Conservation (phyloP, 345 rosid genomes). For the Ceriops decandra region DNA sequence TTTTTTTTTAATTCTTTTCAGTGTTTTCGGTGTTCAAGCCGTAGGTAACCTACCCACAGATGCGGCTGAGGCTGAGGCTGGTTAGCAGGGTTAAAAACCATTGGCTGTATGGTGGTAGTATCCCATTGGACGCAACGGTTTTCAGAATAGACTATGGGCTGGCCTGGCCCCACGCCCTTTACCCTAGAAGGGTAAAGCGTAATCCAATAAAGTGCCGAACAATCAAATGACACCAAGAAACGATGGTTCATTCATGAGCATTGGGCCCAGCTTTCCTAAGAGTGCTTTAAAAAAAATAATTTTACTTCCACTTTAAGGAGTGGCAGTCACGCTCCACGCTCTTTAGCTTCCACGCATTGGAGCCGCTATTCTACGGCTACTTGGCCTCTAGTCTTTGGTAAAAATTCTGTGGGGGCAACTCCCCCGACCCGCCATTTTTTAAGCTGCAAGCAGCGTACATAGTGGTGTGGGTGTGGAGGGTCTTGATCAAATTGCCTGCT, state of each 20-base stretch:
- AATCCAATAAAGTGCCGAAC: too few relatives aligned
- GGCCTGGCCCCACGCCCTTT: too few relatives aligned
- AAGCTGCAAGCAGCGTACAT: too few relatives aligned
- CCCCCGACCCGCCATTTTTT: too few relatives aligned
- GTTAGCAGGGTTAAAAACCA: background rate
- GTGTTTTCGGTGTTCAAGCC: background rate
- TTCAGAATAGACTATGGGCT: conserved; percentile 32
- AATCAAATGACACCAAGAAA: background rate
- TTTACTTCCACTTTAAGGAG: too few relatives aligned
- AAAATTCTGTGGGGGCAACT: too few relatives aligned
- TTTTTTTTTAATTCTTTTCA: too few relatives aligned
- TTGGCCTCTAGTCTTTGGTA: too few relatives aligned
- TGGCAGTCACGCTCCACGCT: background rate
- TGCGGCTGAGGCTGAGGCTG: background rate
- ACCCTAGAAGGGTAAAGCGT: too few relatives aligned
- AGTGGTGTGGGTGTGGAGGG: too few relatives aligned
- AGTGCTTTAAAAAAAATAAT: background rate
- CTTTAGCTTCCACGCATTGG: conserved; percentile 12
- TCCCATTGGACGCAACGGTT: conserved; percentile 28
- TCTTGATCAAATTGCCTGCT: too few relatives aligned
- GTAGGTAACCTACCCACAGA: conserved; percentile 1
- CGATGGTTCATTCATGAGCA: background rate
- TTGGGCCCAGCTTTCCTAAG: conserved; percentile 4
- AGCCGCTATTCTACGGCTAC: background rate
- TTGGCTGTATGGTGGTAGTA: background rate